These are phyloP conservation scores for Hypoxylon subgilvum DNA, from an alignment of 495 filamentous ascomycete species.

Conservation along the genomic window DNA sequence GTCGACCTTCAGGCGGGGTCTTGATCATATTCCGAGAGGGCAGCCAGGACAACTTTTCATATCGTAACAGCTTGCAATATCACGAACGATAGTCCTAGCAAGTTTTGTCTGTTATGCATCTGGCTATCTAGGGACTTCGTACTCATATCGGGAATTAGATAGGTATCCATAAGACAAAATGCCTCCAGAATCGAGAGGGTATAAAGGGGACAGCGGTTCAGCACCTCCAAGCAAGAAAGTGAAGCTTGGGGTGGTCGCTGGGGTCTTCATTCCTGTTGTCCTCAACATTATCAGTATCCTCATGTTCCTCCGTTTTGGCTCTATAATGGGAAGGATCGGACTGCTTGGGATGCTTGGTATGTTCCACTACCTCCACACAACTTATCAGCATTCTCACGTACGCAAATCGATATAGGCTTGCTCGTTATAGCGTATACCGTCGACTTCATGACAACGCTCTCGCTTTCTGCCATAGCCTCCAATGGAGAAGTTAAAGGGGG, in stretches of 20 bases:
- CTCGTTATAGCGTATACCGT: slow-evolving; percentile 74
- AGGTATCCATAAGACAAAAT: too few relatives aligned
- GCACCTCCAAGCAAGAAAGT: slow-evolving; percentile 42
- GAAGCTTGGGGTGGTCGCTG: slow-evolving; percentile 77
- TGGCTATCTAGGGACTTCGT: too few relatives aligned
- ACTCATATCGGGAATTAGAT: too few relatives aligned
- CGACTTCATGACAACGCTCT: slow-evolving; percentile 83
- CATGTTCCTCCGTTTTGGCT: slow-evolving; percentile 86
- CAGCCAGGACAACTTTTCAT: background rate
- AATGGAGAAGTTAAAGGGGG: slow-evolving; percentile 90
- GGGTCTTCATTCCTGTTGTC: slow-evolving; percentile 84
- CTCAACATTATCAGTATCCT: slow-evolving; percentile 91
- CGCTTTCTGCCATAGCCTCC: slow-evolving; percentile 84
- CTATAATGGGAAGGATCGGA: slow-evolving; percentile 79
- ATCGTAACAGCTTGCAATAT: background rate
- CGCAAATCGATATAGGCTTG: slow-evolving; percentile 59
- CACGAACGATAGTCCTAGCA: background rate
- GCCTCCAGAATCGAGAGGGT: slow-evolving; percentile 34
- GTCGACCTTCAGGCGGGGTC: slow-evolving; percentile 26
- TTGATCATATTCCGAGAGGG: background rate
- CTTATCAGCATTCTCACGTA: slow-evolving; percentile 15
- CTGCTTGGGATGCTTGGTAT: slow-evolving; percentile 80
- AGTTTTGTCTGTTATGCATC: background rate
- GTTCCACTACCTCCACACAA: slow-evolving; percentile 15
- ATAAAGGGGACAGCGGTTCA: slow-evolving; percentile 5